Evolutionary conservation across 441 rosid species (phyloP).

Genomic region (Mallotus japonicus): DNA sequence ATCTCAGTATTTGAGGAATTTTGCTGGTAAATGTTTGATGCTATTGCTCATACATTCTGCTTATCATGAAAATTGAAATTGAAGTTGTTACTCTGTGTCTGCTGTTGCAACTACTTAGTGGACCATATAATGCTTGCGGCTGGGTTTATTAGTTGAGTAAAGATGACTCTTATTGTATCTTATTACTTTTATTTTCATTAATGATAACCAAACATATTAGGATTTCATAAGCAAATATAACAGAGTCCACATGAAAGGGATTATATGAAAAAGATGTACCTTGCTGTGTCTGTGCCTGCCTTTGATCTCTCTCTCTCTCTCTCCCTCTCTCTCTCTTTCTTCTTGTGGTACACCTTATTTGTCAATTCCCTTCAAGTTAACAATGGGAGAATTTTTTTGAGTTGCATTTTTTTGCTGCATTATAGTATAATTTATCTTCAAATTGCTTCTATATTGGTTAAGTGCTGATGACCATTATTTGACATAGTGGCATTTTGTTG

Average conservation of each 20-base stretch:
- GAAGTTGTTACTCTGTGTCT: background rate
- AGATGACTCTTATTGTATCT: no score
- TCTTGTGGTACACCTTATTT: background rate
- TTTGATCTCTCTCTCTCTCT: background rate
- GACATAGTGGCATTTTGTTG: background rate
- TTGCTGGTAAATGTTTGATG: background rate
- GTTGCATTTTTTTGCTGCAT: background rate
- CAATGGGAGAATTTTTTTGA: background rate
- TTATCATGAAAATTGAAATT: background rate
- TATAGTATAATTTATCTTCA: background rate
- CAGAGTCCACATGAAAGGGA: no score
- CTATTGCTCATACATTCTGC: background rate
- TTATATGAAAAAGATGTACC: background rate
- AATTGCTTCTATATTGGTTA: background rate
- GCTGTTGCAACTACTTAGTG: constrained; percentile 1
- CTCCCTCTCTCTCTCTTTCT: background rate
- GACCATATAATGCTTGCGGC: background rate
- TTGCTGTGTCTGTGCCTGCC: background rate
- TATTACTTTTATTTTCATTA: no score
- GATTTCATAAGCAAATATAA: no score
- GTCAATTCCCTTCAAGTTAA: background rate
- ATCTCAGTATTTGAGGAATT: background rate
- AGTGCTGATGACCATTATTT: background rate
- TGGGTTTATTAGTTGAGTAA: background rate
- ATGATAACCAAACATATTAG: no score